Evolutionary conservation across 1,284 basidiomycete species (phyloP).

Genomic region (Microbotryomycetes sp.): DNA sequence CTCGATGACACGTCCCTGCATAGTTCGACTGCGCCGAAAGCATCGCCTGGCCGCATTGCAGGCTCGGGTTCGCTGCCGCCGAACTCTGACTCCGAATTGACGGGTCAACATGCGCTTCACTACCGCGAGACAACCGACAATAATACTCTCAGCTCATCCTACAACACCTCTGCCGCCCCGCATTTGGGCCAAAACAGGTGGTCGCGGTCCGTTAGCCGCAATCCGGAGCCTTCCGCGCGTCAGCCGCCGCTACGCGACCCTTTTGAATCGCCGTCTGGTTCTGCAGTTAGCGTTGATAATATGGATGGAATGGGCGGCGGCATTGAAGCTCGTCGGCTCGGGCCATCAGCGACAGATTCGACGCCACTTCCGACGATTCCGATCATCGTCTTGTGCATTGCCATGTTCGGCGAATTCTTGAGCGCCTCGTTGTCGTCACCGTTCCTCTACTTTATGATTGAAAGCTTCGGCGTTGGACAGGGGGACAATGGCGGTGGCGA

Average conservation of each 20-base stretch:
- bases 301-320: background rate
- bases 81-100: too few species aligned
- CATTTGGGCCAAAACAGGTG: too few species aligned
- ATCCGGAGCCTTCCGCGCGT: background rate
- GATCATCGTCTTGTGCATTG: slow-evolving; percentile 73
- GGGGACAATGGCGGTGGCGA: slow-evolving; percentile 51
- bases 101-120: too few species aligned
- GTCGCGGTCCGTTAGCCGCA: background rate
- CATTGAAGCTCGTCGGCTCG: too few species aligned
- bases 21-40: too few species aligned
- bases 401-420: slow-evolving; percentile 86
- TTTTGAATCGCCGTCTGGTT: background rate
- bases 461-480: slow-evolving; percentile 55
- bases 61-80: too few species aligned
- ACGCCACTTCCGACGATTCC: slow-evolving; percentile 80
- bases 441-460: slow-evolving; percentile 59
- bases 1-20: background rate
- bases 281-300: too few species aligned
- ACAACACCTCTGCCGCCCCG: too few species aligned
- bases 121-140: too few species aligned
- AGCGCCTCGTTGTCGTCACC: slow-evolving; percentile 76
- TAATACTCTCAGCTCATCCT: too few species aligned
- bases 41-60: too few species aligned
- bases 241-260: background rate
- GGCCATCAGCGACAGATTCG: slow-evolving; percentile 29